These are phyloP conservation scores for Ensete glaucum DNA, from an alignment of 176 grass and related monocot genomes.

Conservation along the genomic window DNA sequence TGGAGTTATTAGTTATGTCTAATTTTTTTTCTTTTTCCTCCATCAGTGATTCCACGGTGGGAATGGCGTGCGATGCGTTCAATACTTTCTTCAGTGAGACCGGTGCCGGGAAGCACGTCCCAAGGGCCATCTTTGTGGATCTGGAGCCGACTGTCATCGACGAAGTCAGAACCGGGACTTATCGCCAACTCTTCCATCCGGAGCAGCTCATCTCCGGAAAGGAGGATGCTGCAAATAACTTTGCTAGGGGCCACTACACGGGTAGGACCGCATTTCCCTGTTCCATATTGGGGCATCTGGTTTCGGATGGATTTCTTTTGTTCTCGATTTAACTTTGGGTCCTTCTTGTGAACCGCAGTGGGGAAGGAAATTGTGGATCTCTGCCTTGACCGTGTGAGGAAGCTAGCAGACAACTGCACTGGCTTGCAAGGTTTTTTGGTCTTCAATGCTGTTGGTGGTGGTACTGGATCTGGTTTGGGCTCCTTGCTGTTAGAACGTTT, in stretches of 20 bases:
- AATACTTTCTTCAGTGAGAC: slow-evolving; percentile 3
- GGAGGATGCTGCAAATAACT: slow-evolving; percentile 1
- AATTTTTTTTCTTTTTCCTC: background rate
- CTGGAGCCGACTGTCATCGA: background rate
- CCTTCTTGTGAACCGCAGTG: background rate
- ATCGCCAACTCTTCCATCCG: background rate
- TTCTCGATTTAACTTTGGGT: background rate
- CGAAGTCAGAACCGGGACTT: background rate
- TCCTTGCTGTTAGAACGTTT: background rate
- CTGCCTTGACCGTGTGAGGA: slow-evolving; percentile 2
- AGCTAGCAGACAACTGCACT: slow-evolving; percentile 2
- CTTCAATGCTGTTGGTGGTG: slow-evolving; percentile 10
- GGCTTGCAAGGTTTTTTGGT: slow-evolving; percentile 3
- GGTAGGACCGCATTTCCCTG: background rate
- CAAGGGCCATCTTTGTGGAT: background rate
- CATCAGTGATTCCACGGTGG: background rate
- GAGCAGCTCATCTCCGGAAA: background rate
- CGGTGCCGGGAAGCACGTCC: background rate
- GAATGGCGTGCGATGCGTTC: background rate
- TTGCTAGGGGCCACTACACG: background rate
- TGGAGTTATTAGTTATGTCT: background rate
- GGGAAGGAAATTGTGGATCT: slow-evolving; percentile 4
- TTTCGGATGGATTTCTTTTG: background rate
- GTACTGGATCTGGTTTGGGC: slow-evolving; percentile 5
- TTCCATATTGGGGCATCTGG: background rate